A percentile compares a stretch with the other conserved stretches of the same genome.
These are phyloP conservation scores for Prosopis cineraria DNA, from an alignment of 306 rosid species.

Conservation along the genomic window DNA sequence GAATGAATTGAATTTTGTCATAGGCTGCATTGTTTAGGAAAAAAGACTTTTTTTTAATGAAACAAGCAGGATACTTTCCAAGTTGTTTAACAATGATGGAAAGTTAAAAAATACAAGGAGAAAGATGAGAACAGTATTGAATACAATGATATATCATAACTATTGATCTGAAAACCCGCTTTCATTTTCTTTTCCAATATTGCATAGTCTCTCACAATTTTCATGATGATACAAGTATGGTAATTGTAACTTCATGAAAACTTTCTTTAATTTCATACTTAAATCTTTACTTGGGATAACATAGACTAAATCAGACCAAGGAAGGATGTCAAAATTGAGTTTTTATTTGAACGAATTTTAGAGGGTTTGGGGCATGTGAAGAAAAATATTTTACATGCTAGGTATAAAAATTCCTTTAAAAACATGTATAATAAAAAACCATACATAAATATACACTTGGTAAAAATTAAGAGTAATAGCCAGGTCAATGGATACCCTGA, in stretches of 20 bases:
- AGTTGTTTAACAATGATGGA: background rate
- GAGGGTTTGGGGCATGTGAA: background rate
- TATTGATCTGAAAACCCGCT: background rate
- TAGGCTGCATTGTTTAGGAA: no score
- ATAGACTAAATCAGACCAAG: background rate
- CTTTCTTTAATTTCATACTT: no score
- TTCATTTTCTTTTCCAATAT: background rate
- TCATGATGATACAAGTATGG: background rate
- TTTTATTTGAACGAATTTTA: background rate
- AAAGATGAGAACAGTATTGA: background rate
- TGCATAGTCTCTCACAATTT: background rate
- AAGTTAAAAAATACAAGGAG: no score
- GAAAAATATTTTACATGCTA: background rate
- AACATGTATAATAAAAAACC: no score
- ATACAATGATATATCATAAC: background rate
- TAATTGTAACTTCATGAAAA: no score
- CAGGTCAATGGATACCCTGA: no score
- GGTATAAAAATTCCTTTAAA: background rate
- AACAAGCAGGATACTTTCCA: background rate
- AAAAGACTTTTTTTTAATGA: background rate
- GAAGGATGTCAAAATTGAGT: background rate
- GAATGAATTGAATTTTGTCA: no score
- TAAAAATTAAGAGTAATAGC: no score
- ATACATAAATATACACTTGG: no score
- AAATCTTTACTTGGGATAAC: background rate